Conservation (phyloP, 129 eudicot genomes). For the Chrysanthemum seticuspe region DNA sequence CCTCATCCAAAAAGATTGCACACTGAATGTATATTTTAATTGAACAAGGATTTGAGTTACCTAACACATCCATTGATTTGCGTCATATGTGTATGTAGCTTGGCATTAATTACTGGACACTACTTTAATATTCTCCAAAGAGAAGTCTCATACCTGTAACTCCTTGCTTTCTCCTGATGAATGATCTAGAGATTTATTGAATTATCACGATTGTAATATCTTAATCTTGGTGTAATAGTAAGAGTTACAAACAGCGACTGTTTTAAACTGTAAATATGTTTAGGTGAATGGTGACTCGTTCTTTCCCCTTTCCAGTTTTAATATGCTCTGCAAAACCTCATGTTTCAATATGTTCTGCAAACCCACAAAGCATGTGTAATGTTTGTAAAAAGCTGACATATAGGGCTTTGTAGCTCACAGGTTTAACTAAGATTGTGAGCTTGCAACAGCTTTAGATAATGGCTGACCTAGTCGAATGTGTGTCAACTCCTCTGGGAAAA, state of each 20-base stretch:
- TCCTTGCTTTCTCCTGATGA: not conserved
- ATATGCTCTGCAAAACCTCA: conserved; percentile 13
- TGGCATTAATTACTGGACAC: conserved; percentile 12
- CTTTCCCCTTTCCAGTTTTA: not conserved
- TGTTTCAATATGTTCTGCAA: conserved; percentile 2
- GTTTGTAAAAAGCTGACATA: not conserved
- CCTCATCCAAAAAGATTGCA: not conserved
- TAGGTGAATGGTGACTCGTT: not conserved
- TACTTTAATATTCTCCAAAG: not conserved
- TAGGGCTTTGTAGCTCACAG: not conserved
- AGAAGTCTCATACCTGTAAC: not conserved
- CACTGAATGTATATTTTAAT: conserved; percentile 6
- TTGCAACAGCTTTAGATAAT: not conserved
- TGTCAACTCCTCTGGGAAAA: not conserved
- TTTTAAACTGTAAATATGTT: not conserved
- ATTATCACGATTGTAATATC: conserved; percentile 5
- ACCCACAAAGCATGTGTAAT: conserved; percentile 2
- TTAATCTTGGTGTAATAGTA: not conserved
- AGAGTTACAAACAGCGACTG: conserved; percentile 17
- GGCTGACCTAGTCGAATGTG: not conserved
- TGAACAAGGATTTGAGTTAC: conserved; percentile 5
- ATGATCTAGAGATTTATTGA: conserved; percentile 1
- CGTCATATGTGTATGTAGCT: not conserved
- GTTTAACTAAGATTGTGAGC: conserved; percentile 10
- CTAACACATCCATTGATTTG: conserved; percentile 8